phyloP scores from a whole-genome alignment of 75 land plant genomes.

The Cunninghamia lanceolata region DNA sequence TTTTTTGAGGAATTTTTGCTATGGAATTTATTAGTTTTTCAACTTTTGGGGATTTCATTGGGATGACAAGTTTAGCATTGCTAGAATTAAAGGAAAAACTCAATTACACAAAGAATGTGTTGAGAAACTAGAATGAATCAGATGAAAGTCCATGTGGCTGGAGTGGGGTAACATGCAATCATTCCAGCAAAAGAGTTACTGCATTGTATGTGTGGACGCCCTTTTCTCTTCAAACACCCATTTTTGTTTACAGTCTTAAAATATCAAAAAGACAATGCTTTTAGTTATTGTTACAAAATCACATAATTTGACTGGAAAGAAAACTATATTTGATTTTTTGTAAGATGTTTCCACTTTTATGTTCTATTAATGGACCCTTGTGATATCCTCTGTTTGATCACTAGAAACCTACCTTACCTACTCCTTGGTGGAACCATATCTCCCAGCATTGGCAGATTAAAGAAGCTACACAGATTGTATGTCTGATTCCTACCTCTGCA shows the following conservation, averaged over 20 bases:
- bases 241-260: background rate
- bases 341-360: background rate
- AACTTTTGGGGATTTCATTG: background rate
- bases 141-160: conserved; percentile 54
- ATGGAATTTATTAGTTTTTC: background rate
- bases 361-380: background rate
- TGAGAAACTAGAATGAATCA: conserved; percentile 40
- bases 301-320: background rate
- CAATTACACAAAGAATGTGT: conserved; percentile 35
- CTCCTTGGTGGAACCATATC: conserved; percentile 73
- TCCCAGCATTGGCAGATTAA: conserved; percentile 70
- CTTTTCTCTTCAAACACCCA: background rate
- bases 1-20: background rate
- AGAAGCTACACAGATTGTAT: conserved; percentile 69
- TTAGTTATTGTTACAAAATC: background rate
- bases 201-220: conserved; percentile 33
- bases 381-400: background rate
- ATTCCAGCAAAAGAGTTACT: conserved; percentile 42
- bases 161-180: conserved; percentile 61
- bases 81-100: conserved; percentile 39
- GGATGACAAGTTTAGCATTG: conserved; percentile 42
- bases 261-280: background rate
- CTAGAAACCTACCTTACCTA: conserved; percentile 72
- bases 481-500: conserved; percentile 2
- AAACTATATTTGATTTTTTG: background rate